phyloP scores from a whole-genome alignment of 108 stramenopile species.

The Skeletonema costatum region DNA sequence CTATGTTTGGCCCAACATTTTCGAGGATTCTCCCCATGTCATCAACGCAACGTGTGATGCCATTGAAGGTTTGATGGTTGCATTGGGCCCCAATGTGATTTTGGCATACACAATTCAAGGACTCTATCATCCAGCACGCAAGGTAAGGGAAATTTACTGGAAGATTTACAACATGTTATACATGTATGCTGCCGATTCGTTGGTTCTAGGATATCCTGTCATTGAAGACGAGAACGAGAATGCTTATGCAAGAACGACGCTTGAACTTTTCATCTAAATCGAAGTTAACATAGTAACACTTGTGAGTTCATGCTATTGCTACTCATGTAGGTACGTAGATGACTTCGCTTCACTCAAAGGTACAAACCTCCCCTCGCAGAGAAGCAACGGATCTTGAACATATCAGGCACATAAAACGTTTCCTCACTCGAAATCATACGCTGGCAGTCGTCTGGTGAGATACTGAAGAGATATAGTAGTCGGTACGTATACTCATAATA shows the following conservation, averaged over 20 bases:
- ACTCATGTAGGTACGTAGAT: no score
- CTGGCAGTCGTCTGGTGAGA: no score
- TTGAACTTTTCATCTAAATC: slow-evolving; percentile 93
- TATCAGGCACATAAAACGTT: no score
- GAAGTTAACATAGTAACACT: not conserved
- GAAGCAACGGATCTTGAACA: no score
- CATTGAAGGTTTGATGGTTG: slow-evolving; percentile 95
- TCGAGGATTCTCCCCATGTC: slow-evolving; percentile 97
- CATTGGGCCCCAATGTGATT: slow-evolving; percentile 91
- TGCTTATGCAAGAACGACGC: slow-evolving; percentile 83
- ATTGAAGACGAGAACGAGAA: slow-evolving; percentile 91
- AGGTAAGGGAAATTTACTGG: slow-evolving; percentile 99
- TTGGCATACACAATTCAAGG: slow-evolving; percentile 95
- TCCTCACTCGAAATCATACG: no score
- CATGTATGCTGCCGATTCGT: slow-evolving; percentile 94
- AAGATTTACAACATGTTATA: slow-evolving; percentile 98
- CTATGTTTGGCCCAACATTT: slow-evolving; percentile 99
- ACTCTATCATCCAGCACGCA: slow-evolving; percentile 97
- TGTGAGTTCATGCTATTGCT: not conserved
- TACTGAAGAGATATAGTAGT: no score
- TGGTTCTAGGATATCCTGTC: slow-evolving; percentile 91
- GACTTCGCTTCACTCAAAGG: no score
- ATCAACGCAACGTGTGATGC: slow-evolving; percentile 99
- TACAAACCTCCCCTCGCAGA: no score
- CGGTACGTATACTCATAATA: no score